Conservation (phyloP, 352 stramenopile species). For the Phytopythium ostracodes region DNA sequence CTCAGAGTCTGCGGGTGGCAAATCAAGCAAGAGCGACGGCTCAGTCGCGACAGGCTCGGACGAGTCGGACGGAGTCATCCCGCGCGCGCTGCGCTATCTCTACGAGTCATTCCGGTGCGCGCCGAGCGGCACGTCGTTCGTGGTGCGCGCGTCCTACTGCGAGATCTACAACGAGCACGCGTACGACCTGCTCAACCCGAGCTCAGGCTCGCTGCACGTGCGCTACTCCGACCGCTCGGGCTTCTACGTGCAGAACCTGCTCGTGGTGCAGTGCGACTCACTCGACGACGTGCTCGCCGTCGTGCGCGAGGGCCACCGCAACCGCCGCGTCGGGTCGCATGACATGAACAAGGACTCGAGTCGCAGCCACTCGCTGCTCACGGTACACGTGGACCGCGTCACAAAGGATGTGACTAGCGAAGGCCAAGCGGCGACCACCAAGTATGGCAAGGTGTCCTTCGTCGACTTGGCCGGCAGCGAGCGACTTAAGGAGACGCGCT, state of each 20-base stretch:
- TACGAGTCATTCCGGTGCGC: slow-evolving; percentile 45
- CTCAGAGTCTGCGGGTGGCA: slow-evolving; percentile 3
- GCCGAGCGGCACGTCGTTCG: slow-evolving; percentile 44
- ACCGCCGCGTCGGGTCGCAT: slow-evolving; percentile 59
- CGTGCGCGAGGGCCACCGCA: slow-evolving; percentile 70
- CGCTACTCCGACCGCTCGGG: slow-evolving; percentile 68
- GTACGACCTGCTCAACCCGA: slow-evolving; percentile 71
- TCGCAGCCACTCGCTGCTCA: slow-evolving; percentile 75
- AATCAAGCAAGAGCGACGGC: too few relatives aligned
- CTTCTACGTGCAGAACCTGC: slow-evolving; percentile 78
- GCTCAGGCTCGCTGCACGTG: slow-evolving; percentile 53
- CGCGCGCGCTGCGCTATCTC: slow-evolving; percentile 66
- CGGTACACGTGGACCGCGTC: slow-evolving; percentile 61
- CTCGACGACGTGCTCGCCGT: slow-evolving; percentile 72
- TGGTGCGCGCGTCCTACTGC: slow-evolving; percentile 70
- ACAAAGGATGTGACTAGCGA: slow-evolving; percentile 41
- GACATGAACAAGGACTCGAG: slow-evolving; percentile 83
- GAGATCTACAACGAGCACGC: slow-evolving; percentile 87
- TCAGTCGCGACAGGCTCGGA: too few relatives aligned
- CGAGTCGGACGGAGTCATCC: slow-evolving; percentile 64
- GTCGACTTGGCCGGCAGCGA: slow-evolving; percentile 81
- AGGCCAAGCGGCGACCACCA: slow-evolving; percentile 42
- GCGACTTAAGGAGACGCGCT: slow-evolving; percentile 70
- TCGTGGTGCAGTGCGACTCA: slow-evolving; percentile 70
- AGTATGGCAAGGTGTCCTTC: slow-evolving; percentile 78